Percentiles rank a stretch among this genome's conserved stretches.
Conservation (phyloP, 352 stramenopile genomes). For the Elongisporangium prolatum region DNA sequence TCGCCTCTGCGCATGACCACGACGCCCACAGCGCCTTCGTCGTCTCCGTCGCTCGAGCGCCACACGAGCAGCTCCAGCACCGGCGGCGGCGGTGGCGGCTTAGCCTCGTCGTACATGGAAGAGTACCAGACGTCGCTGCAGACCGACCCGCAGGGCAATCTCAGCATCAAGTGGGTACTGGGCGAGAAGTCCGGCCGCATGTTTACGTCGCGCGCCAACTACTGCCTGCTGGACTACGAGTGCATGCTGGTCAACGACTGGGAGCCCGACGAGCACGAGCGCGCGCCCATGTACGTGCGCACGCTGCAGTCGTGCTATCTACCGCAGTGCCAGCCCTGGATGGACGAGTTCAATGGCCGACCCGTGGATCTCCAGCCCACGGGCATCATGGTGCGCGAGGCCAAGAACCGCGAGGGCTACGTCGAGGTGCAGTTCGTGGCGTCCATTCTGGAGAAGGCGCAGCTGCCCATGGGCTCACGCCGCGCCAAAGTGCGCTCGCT, state of each 20-base stretch:
- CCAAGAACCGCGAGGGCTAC: conserved; percentile 33
- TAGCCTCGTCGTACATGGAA: conserved; percentile 35
- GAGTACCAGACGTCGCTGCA: conserved; percentile 40
- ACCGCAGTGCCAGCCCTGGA: conserved; percentile 51
- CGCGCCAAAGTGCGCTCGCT: conserved; percentile 56
- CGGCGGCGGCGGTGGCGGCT: conserved; percentile 4
- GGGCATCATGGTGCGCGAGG: conserved; percentile 70
- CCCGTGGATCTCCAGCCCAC: conserved; percentile 57
- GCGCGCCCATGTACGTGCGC: conserved; percentile 64
- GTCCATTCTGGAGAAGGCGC: conserved; percentile 68
- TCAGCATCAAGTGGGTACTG: conserved; percentile 70
- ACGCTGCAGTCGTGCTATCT: conserved; percentile 63
- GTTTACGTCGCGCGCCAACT: conserved; percentile 61
- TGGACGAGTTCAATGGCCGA: conserved; percentile 50
- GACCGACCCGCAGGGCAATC: conserved; percentile 47
- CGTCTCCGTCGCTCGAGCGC: background rate
- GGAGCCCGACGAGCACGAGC: conserved; percentile 33
- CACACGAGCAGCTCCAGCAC: conserved; percentile 1
- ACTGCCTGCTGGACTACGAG: conserved; percentile 73
- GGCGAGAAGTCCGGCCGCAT: conserved; percentile 59
- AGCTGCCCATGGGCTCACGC: conserved; percentile 45
- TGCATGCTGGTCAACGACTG: conserved; percentile 75
- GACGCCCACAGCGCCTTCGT: conserved; percentile 1
- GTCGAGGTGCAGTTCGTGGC: conserved; percentile 76
- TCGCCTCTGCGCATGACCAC: background rate